phyloP scores from a whole-genome alignment of 225 moss, liverwort and hornwort genomes.

The Pseudoscleropodium purum region DNA sequence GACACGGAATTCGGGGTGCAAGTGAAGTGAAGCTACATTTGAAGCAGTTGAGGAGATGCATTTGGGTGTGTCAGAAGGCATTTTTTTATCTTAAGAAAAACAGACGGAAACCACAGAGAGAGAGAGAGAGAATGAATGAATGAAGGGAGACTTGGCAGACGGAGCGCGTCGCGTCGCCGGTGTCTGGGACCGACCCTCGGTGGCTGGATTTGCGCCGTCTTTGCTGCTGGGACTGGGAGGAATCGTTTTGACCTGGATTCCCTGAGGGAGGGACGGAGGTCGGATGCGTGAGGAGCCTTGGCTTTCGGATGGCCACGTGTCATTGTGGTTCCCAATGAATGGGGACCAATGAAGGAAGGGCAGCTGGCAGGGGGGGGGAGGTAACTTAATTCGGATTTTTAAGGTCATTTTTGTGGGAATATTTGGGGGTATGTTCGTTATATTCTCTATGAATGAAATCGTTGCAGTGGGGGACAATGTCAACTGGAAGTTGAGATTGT shows the following conservation, averaged over 20 bases:
- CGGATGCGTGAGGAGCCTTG: too few relatives aligned
- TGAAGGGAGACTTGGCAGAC: background rate
- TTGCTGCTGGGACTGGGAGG: background rate
- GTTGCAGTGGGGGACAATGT: background rate
- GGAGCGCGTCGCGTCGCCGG: too few relatives aligned
- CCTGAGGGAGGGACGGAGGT: background rate
- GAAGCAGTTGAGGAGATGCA: background rate
- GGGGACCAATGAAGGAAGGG: background rate
- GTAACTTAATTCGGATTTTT: background rate
- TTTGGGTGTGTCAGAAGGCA: background rate
- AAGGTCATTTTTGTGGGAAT: background rate
- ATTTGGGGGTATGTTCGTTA: background rate
- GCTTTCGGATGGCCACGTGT: background rate
- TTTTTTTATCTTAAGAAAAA: background rate
- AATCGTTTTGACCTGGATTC: background rate
- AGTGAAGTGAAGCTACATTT: too few relatives aligned
- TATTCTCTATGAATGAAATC: background rate
- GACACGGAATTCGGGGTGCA: background rate
- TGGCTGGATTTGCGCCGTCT: background rate
- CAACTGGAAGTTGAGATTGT: too few relatives aligned
- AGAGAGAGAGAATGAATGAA: too few relatives aligned
- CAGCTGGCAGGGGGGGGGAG: background rate
- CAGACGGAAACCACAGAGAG: background rate
- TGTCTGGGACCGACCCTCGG: background rate
- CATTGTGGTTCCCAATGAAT: background rate